phyloP scores from a whole-genome alignment of 2,329 filamentous ascomycete genomes.

The Triangularia verruculosa region DNA sequence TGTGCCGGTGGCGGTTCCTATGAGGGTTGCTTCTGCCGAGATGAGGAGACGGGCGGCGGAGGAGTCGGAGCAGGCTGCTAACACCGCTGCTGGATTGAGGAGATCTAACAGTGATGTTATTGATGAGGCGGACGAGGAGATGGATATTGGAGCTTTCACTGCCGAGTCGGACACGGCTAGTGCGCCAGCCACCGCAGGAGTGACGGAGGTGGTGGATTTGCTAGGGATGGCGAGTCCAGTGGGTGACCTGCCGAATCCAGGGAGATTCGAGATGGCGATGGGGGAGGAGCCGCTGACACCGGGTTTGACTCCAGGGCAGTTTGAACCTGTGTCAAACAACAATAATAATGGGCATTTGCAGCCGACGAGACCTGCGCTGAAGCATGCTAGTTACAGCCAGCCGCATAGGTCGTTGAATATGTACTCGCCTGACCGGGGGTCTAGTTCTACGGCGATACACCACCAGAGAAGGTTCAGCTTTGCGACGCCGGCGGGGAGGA shows the following conservation, averaged over 20 bases:
- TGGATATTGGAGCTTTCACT: slow-evolving; percentile 79
- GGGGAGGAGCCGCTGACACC: slow-evolving; percentile 30
- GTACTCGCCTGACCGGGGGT: slow-evolving; percentile 31
- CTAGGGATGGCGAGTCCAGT: slow-evolving; percentile 63
- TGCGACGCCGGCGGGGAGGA: slow-evolving; percentile 46
- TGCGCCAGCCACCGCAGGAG: slow-evolving; percentile 25
- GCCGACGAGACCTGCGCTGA: slow-evolving; percentile 23
- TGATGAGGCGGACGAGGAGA: slow-evolving; percentile 71
- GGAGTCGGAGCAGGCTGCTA: slow-evolving; percentile 39
- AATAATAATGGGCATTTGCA: slow-evolving; percentile 7
- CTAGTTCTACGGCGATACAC: slow-evolving; percentile 24
- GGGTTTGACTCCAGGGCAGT: slow-evolving; percentile 18
- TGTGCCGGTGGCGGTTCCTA: slow-evolving; percentile 87
- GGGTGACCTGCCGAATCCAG: slow-evolving; percentile 68
- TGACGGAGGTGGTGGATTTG: slow-evolving; percentile 57
- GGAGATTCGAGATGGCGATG: slow-evolving; percentile 66
- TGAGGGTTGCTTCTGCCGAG: slow-evolving; percentile 82
- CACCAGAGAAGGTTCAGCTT: slow-evolving; percentile 55
- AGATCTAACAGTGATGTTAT: slow-evolving; percentile 15
- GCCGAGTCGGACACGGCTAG: slow-evolving; percentile 35
- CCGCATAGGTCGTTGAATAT: slow-evolving; percentile 26
- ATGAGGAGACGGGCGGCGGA: slow-evolving; percentile 64
- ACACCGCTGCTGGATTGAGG: slow-evolving; percentile 18
- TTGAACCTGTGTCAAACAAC: slow-evolving; percentile 15
- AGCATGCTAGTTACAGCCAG: slow-evolving; percentile 24